phyloP scores from a whole-genome alignment of 1,284 basidiomycete species.

The Puccinia sorghi region DNA sequence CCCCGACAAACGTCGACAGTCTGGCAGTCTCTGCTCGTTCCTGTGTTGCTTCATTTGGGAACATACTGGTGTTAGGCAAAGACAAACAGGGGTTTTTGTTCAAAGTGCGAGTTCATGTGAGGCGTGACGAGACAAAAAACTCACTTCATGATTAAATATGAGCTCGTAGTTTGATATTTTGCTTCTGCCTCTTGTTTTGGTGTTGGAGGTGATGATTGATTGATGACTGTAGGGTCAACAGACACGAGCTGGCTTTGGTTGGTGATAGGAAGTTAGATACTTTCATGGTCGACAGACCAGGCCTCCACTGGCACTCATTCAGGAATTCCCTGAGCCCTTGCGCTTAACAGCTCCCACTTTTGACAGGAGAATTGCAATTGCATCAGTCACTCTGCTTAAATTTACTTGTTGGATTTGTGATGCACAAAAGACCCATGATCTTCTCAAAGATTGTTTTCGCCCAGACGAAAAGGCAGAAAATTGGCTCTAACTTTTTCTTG shows the following conservation, averaged over 20 bases:
- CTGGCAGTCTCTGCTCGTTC: slow-evolving; percentile 97
- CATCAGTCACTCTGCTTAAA: too few relatives aligned
- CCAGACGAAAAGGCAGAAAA: slow-evolving; percentile 84
- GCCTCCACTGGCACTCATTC: too few relatives aligned
- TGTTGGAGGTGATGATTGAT: neutral
- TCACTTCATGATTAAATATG: slow-evolving; percentile 10
- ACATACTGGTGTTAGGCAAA: too few relatives aligned
- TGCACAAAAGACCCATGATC: slow-evolving; percentile 89
- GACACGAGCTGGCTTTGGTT: neutral
- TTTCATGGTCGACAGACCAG: too few relatives aligned
- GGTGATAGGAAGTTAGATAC: too few relatives aligned
- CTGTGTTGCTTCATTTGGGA: slow-evolving; percentile 76
- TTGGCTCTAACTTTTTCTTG: slow-evolving; percentile 83
- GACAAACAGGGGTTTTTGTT: too few relatives aligned
- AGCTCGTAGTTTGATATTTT: too few relatives aligned
- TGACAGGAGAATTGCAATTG: too few relatives aligned
- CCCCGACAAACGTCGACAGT: slow-evolving; percentile 95
- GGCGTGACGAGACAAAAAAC: neutral
- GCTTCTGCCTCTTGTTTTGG: too few relatives aligned
- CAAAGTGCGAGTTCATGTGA: neutral
- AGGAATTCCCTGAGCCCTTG: too few relatives aligned
- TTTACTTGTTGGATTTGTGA: too few relatives aligned
- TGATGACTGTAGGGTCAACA: neutral
- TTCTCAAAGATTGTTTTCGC: slow-evolving; percentile 97
- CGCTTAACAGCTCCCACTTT: too few relatives aligned